Evolutionary conservation across 2,329 filamentous ascomycete genomes (phyloP), one percentile per base, ranked within the genome.

Genomic region (Fusarium nurragi): DNA sequence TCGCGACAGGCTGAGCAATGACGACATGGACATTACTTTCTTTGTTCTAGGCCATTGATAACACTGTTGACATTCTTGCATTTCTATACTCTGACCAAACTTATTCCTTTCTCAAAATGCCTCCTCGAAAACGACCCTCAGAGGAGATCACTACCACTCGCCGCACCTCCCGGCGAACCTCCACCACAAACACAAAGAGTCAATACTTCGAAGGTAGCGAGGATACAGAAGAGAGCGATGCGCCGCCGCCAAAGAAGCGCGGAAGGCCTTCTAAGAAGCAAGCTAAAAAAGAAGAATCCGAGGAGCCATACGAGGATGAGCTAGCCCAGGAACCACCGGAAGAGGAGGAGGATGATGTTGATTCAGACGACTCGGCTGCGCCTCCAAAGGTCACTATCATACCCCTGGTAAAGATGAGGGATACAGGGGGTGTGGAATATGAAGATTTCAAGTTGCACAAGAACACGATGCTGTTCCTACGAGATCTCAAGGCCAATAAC

Each of bases 401-500:
- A 4, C 77, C 77, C 1, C 48, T 79, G 23, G 77, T 75, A 46
- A 73, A 77, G 65, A 53, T 79, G 65, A 68, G 77, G 19, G 75
- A 75, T 9, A 68, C 67, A 6, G 75, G 71, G 2, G 76, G 74
- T 14, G 64, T 78, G 7, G 69, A 81, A 3, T 88, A 88, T 57
- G 78, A 79, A 30, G 83, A 86, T 34, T 74, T 80, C 21, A 81
- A 76, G 23, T 60, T 89, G 6, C 86, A 89, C 65, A 79, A 78
- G 25, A 88, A 88, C 60, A 88, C 86, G 0, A 61, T 88, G 41
- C 75, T 81, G 2, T 89, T 88, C 67, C 77, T 89, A 36, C 77
- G 75, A 37, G 86, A 88, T 49, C 78, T 89, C 34, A 87, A 85
- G 70, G 82, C 79, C 13, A 85, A 89, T 68, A 89, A 89, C 67